These are phyloP conservation scores for Earliella scabrosa DNA, from an alignment of 1,284 basidiomycete genomes.

Conservation along the genomic window DNA sequence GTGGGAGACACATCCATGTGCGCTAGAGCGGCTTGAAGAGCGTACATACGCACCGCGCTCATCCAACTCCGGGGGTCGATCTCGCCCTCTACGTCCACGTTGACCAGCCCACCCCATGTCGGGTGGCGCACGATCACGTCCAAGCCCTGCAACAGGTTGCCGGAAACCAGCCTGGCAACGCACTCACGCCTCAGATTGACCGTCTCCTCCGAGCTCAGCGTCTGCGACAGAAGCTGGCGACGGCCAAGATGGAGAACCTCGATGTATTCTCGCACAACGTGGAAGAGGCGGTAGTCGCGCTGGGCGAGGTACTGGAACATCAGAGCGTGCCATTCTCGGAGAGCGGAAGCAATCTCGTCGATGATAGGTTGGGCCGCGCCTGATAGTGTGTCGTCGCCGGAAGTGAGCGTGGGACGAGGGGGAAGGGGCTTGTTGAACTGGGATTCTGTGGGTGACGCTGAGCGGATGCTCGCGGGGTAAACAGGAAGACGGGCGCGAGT, in stretches of 20 bases:
- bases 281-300: conserved; percentile 90
- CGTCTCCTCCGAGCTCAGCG: conserved; percentile 88
- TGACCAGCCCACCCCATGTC: conserved; percentile 86
- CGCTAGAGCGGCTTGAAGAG: conserved; percentile 83
- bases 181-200: conserved; percentile 84
- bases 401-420: conserved; percentile 91
- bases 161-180: conserved; percentile 86
- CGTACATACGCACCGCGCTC: conserved; percentile 87
- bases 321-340: conserved; percentile 93
- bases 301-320: conserved; percentile 91
- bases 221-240: conserved; percentile 88
- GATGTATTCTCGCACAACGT: conserved; percentile 87
- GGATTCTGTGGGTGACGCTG: conserved; percentile 60
- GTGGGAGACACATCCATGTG: conserved; percentile 66
- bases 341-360: conserved; percentile 95
- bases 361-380: conserved; percentile 88
- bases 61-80: conserved; percentile 79
- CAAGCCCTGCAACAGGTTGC: conserved; percentile 90
- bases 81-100: conserved; percentile 82
- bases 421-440: conserved; percentile 80
- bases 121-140: conserved; percentile 97
- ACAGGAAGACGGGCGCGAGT: conserved; percentile 71
- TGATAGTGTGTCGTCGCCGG: conserved; percentile 88
- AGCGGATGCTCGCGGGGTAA: conserved; percentile 69
- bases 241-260: conserved; percentile 90